phyloP scores from a whole-genome alignment of 495 filamentous ascomycete species.

The Aspergillus hancockii region DNA sequence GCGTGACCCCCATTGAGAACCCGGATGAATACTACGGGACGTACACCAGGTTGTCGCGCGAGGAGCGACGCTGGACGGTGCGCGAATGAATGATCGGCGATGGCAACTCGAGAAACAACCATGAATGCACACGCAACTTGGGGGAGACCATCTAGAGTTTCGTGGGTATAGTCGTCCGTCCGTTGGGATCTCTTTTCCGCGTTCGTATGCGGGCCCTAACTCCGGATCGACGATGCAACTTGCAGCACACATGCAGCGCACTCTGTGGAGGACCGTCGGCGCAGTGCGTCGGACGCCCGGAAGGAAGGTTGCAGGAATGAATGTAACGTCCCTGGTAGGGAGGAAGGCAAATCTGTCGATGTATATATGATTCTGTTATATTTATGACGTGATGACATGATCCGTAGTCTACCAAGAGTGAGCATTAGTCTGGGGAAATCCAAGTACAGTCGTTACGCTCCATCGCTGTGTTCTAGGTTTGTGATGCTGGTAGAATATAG shows the following conservation, averaged over 20 bases:
- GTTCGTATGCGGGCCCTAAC: conserved; percentile 5
- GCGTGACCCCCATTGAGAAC: conserved; percentile 53
- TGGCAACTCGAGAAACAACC: conserved; percentile 9
- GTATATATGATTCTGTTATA: conserved; percentile 30
- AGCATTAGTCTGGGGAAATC: conserved; percentile 13
- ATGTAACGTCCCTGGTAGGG: conserved; percentile 10
- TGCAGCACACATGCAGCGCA: conserved; percentile 2
- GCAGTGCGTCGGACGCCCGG: conserved; percentile 11
- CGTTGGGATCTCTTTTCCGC: background rate
- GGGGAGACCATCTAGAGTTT: background rate
- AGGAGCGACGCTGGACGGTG: conserved; percentile 51
- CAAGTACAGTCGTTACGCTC: conserved; percentile 15
- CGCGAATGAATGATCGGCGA: conserved; percentile 28
- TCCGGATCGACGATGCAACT: conserved; percentile 10
- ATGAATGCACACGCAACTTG: conserved; percentile 2
- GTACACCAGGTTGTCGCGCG: conserved; percentile 50
- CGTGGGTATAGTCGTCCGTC: background rate
- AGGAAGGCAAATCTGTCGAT: conserved; percentile 11
- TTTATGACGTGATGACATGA: conserved; percentile 41
- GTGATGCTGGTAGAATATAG: background rate
- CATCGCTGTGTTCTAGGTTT: background rate
- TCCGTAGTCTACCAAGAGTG: conserved; percentile 13
- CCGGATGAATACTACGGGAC: conserved; percentile 55
- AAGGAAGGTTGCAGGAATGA: conserved; percentile 6
- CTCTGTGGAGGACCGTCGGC: conserved; percentile 5